Percentiles rank a stretch among this genome's conserved stretches.
Conservation (phyloP, 1,284 basidiomycete species). For the Macrocybe sp. region DNA sequence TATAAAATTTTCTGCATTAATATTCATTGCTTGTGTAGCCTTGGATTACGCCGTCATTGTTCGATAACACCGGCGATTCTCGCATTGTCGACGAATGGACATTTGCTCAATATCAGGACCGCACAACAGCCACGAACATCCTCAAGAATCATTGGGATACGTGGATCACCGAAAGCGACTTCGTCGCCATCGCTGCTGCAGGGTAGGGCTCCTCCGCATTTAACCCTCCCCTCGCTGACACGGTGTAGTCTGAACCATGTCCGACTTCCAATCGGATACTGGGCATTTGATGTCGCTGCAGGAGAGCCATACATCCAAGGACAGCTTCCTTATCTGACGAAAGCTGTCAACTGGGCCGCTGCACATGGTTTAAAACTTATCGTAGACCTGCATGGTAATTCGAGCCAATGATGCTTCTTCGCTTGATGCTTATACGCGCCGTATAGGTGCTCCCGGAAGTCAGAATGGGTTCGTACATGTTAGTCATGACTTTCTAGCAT, state of each 20-base stretch:
- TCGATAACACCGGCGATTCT: conserved; percentile 69
- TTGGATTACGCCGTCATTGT: conserved; percentile 86
- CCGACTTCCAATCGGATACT: conserved; percentile 86
- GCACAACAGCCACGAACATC: conserved; percentile 37
- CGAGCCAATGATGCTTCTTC: neutral
- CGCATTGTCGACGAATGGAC: conserved; percentile 85
- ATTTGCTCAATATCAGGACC: conserved; percentile 61
- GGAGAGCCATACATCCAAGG: conserved; percentile 87
- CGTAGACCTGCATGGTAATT: conserved; percentile 71
- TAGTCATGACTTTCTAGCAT: neutral
- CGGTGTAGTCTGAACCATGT: conserved; percentile 71
- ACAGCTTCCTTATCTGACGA: conserved; percentile 66
- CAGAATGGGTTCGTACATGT: conserved; percentile 60
- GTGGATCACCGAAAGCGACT: conserved; percentile 78
- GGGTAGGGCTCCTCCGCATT: conserved; percentile 39
- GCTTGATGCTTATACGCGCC: neutral
- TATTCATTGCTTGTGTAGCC: conserved; percentile 35
- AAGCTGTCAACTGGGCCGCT: conserved; percentile 77
- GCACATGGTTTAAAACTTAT: conserved; percentile 78
- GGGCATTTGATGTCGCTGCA: conserved; percentile 81
- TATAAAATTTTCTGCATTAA: neutral
- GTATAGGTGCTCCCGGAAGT: conserved; percentile 63
- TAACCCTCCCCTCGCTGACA: conserved; percentile 13
- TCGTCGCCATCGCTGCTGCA: conserved; percentile 67
- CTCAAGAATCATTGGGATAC: conserved; percentile 75